Base-by-base conservation (phyloP, 1,284 basidiomycete genomes). In the Trametes pubescens region DNA sequence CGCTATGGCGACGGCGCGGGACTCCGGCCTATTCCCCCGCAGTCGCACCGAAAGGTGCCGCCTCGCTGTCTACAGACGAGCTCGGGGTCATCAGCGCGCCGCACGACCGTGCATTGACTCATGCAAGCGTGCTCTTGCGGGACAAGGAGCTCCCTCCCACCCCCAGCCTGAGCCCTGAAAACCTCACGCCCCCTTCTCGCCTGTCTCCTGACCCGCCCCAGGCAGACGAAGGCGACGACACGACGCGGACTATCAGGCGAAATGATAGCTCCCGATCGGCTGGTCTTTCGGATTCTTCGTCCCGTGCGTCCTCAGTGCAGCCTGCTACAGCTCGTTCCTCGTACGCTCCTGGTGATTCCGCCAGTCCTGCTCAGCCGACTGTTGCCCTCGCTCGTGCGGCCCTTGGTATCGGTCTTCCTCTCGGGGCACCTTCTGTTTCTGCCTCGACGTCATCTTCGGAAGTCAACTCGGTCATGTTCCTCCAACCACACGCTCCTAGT, bases 141-240 rank as follows among this genome's bases (percentile, higher is more conserved):
- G 84, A 91, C 69, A 91, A 92, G 73, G 86, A 85, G 13, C 82
- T 92, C 26, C 90, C 90, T 49, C 88, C 88, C 2, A 88, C 83
- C 2, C 91, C 90, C 18, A 65, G 69, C 16, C 54, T 66, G n/a
- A 68, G 66, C 16, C 67, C 72, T 24, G 69, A 66, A 22, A 61
- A 59, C 34, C 51, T 63, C 49, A 66, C 62, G 9, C 63, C 65
- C 7, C 61, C 59, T 16, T 53, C 51, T 34, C 65, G 57, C 6
- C 62, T 51, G 14, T 65, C 63, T 16, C 63, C 62, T 8, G 62
- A 65, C 40, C 8, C 58, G 16, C 48, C 22, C 53, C 35, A 43
- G 32, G 53, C 22, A 21, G 62, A 64, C n/a, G 62, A 61, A 16
- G 55, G 63, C 35, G 61, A 65, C 21, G 62, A 61, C 58, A 38